Base-by-base conservation (phyloP, 345 rosid species). In the Eucalyptus fibrosa region DNA sequence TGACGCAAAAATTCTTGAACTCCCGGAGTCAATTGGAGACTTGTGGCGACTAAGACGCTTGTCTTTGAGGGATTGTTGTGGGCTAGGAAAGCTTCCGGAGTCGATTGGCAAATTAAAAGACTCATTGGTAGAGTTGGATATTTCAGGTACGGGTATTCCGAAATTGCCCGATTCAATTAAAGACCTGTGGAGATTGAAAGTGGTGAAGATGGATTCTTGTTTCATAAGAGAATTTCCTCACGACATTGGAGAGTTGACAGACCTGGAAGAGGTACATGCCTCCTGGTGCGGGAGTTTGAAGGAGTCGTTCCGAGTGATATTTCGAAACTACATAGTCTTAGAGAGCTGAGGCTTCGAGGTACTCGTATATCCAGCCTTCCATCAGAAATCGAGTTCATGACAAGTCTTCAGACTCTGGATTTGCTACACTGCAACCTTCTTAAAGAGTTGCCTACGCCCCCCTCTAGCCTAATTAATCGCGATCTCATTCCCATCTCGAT, bases 301-400 rank as follows among this genome's bases (percentile, higher is more conserved):
- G 34, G 69, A 62, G 1, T 13, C 69, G 1, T 62, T 13, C 1
- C 18, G 0, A 13, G 18, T 13, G 17, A 12, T 13, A 62, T 62
- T 13, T 7, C 2, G 0, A n/a, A 0, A 2, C 32, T 28, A 12
- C 0, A 0, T 60, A 4, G 0, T 12, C 69, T 62, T 4, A 62
- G 18, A 62, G 69, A 62, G 30, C 34, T 62, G 7, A 62, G 17
- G 18, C 32, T 62, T 62, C 69, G 69, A 2, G 69, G 32, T 12
- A 62, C 69, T 62, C 17, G 8, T 28, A 62, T 62, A 7, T 62
- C 17, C 0, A 3, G 32, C 16, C 32, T 62, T 62, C 69, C 69
- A 2, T 30, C 5, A 62, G 13, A 59, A 26, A 28, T 60, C 1
- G 4, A 13, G 8, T 12, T 0, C 2, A 0, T 62, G 69, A 0